Evolutionary conservation across 768 basidiomycete genomes (phyloP).

Genomic region (Trametes meyenii): DNA sequence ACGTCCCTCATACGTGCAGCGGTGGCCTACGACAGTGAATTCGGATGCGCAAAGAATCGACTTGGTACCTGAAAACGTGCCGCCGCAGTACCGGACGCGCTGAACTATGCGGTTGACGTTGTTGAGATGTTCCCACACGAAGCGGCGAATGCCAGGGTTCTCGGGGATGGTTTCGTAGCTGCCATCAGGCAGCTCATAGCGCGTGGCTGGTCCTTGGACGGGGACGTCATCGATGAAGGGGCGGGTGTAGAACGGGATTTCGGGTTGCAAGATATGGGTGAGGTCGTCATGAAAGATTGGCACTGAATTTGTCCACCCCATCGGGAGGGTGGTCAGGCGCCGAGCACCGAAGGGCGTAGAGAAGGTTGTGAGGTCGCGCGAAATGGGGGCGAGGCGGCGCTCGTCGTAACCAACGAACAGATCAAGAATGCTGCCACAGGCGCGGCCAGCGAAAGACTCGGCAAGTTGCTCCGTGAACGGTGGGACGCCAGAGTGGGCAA

Average conservation of each 20-base stretch:
- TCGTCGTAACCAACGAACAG: conserved; percentile 30
- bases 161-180: conserved; percentile 27
- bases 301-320: conserved; percentile 29
- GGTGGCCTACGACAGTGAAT: conserved; percentile 39
- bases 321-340: conserved; percentile 14
- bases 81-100: conserved; percentile 33
- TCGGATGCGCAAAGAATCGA: background rate
- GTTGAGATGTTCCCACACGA: conserved; percentile 42
- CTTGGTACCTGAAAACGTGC: conserved; percentile 24
- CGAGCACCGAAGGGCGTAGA: conserved; percentile 18
- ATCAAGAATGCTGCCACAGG: conserved; percentile 36
- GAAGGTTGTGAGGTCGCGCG: conserved; percentile 20
- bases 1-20: conserved; percentile 39
- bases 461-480: conserved; percentile 24
- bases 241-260: conserved; percentile 20
- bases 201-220: conserved; percentile 17
- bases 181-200: conserved; percentile 19
- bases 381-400: conserved; percentile 4
- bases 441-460: conserved; percentile 11
- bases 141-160: conserved; percentile 35
- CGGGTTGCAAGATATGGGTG: conserved; percentile 14
- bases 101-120: conserved; percentile 40
- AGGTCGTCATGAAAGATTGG: conserved; percentile 23
- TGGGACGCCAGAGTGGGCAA: conserved; percentile 18
- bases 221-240: conserved; percentile 28